phyloP scores from a whole-genome alignment of 78 protist genomes.

The Guillardia theta region DNA sequence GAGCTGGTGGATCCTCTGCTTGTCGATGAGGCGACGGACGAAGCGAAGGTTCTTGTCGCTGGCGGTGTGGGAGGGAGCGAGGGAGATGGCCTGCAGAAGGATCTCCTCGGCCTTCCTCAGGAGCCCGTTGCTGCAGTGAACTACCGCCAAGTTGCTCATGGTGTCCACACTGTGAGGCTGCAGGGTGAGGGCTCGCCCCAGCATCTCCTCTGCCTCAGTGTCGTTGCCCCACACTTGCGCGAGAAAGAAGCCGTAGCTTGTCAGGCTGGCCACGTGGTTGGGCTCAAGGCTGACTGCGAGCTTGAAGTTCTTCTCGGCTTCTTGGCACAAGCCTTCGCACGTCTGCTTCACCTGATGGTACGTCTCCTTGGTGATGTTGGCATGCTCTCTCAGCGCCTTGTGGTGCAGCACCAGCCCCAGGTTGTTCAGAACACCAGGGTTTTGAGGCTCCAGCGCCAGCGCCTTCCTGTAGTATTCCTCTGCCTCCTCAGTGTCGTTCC shows the following conservation, averaged over 20 bases:
- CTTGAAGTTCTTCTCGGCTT: neutral
- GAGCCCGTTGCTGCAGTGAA: neutral
- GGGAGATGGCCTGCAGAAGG: neutral
- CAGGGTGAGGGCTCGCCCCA: neutral
- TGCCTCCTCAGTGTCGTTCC: neutral
- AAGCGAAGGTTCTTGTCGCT: conserved; percentile 2
- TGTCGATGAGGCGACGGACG: neutral
- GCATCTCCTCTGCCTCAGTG: neutral
- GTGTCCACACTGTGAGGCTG: neutral
- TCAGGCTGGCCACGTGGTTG: neutral
- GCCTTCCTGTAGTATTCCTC: neutral
- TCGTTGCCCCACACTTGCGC: neutral
- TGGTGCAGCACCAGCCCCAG: neutral
- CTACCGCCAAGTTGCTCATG: neutral
- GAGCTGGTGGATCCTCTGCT: neutral
- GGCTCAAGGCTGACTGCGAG: neutral
- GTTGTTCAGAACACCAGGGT: neutral
- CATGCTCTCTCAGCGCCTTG: neutral
- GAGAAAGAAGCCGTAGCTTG: neutral
- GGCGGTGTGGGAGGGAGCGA: neutral
- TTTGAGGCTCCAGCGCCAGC: neutral
- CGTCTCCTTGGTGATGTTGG: neutral
- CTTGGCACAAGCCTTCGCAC: neutral
- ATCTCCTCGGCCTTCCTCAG: neutral
- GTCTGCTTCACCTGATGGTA: neutral